phyloP scores from a whole-genome alignment of 495 filamentous ascomycete genomes.

The Pyrenopolyporus hunteri region DNA sequence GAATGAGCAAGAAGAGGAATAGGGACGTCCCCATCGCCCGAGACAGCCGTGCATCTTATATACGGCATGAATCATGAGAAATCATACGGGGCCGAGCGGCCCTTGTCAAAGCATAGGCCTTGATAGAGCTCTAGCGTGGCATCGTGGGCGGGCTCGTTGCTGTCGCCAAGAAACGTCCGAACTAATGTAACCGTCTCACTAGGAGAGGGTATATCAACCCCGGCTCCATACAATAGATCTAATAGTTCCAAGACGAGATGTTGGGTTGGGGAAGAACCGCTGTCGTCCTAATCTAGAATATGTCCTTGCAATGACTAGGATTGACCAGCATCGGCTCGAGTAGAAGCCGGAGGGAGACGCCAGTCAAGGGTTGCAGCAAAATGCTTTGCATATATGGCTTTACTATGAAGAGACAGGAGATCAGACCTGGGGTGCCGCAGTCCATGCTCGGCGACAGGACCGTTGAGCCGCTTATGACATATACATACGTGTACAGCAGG shows the following conservation, averaged over 20 bases:
- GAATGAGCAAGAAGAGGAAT: slow-evolving; percentile 38
- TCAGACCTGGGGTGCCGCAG: slow-evolving; percentile 27
- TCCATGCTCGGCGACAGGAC: slow-evolving; percentile 28
- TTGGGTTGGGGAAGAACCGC: slow-evolving; percentile 27
- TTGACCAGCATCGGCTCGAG: slow-evolving; percentile 28
- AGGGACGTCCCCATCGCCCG: background rate
- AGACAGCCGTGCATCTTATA: slow-evolving; percentile 24
- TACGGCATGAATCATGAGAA: slow-evolving; percentile 25
- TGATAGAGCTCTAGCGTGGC: slow-evolving; percentile 30
- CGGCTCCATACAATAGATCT: slow-evolving; percentile 37
- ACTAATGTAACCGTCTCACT: slow-evolving; percentile 31
- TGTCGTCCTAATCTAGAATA: slow-evolving; percentile 24
- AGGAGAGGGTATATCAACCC: slow-evolving; percentile 30
- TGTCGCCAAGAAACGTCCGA: slow-evolving; percentile 27
- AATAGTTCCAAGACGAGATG: slow-evolving; percentile 41
- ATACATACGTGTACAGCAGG: background rate
- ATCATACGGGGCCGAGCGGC: slow-evolving; percentile 22
- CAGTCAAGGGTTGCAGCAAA: slow-evolving; percentile 20
- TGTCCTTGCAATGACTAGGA: background rate
- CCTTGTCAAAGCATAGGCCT: slow-evolving; percentile 8
- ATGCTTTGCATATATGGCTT: slow-evolving; percentile 10
- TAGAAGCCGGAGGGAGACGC: slow-evolving; percentile 34
- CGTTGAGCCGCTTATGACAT: slow-evolving; percentile 22
- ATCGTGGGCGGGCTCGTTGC: slow-evolving; percentile 21
- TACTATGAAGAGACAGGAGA: slow-evolving; percentile 8